Conservation (phyloP, 2,329 filamentous ascomycete genomes). For the Cladosporium sp. region DNA sequence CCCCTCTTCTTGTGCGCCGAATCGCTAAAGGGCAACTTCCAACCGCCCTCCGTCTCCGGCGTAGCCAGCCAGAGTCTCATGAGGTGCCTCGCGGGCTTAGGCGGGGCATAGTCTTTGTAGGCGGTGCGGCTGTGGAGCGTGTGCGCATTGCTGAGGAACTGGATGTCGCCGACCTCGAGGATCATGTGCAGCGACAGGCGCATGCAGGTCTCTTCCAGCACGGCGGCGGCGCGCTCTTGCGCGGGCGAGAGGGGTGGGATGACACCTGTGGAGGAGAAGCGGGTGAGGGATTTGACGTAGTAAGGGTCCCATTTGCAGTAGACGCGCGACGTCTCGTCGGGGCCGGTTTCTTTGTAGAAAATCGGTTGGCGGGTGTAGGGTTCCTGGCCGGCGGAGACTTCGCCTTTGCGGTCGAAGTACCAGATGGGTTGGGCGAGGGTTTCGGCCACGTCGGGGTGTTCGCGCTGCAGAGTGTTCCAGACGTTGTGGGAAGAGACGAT, state of each 20-base stretch:
- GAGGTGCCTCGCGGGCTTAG: constrained; percentile 68
- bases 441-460: constrained; percentile 74
- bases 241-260: constrained; percentile 68
- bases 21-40: constrained; percentile 79
- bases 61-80: constrained; percentile 82
- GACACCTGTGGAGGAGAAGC: constrained; percentile 68
- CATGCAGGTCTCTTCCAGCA: constrained; percentile 74
- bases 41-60: constrained; percentile 77
- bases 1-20: constrained; percentile 79
- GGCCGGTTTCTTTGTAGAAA: constrained; percentile 70
- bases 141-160: constrained; percentile 78
- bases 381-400: constrained; percentile 69
- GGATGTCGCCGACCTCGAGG: constrained; percentile 80
- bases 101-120: constrained; percentile 68
- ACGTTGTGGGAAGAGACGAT: constrained; percentile 74
- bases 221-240: constrained; percentile 62
- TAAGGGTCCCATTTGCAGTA: constrained; percentile 91
- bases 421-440: constrained; percentile 72
- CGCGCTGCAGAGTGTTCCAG: constrained; percentile 71
- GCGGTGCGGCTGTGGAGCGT: constrained; percentile 76
- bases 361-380: constrained; percentile 42
- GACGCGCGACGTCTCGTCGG: constrained; percentile 53
- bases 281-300: constrained; percentile 69
- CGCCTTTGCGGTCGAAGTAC: constrained; percentile 91
- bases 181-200: constrained; percentile 76